Percentiles rank a stretch among this genome's conserved stretches.
Conservation (phyloP, 1,284 basidiomycete species). For the Austroboletus olivaceoglutinosus region DNA sequence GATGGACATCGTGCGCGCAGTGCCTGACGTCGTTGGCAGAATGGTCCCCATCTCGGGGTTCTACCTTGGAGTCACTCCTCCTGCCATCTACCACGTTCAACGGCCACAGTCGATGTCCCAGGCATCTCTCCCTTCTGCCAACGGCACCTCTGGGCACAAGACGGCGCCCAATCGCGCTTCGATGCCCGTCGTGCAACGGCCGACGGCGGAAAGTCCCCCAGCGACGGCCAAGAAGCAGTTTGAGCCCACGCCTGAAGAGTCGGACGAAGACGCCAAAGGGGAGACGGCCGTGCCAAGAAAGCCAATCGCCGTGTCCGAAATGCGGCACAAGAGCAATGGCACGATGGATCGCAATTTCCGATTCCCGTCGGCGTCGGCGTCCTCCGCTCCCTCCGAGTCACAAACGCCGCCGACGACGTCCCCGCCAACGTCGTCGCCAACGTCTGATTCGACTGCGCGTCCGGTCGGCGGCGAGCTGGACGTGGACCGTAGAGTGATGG, state of each 20-base stretch:
- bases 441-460: neutral
- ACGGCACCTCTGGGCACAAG: slow-evolving; percentile 38
- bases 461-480: slow-evolving; percentile 4
- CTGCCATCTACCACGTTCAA: slow-evolving; percentile 44
- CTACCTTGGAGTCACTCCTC: slow-evolving; percentile 69
- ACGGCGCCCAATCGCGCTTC: slow-evolving; percentile 31
- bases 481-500: slow-evolving; percentile 23
- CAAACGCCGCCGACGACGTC: slow-evolving; percentile 4
- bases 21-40: slow-evolving; percentile 39
- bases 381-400: slow-evolving; percentile 18
- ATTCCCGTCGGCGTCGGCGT: slow-evolving; percentile 51
- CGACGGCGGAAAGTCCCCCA: slow-evolving; percentile 21
- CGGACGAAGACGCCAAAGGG: slow-evolving; percentile 27
- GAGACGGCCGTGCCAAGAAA: slow-evolving; percentile 10
- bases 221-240: slow-evolving; percentile 27
- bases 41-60: slow-evolving; percentile 84
- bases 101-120: slow-evolving; percentile 79
- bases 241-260: slow-evolving; percentile 50
- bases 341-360: slow-evolving; percentile 78
- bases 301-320: slow-evolving; percentile 13
- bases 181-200: slow-evolving; percentile 18
- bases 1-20: neutral
- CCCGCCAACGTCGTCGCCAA: slow-evolving; percentile 21
- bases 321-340: slow-evolving; percentile 49
- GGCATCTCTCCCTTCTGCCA: slow-evolving; percentile 44